phyloP scores from a whole-genome alignment of 345 rosid species.

The Salix caprea region DNA sequence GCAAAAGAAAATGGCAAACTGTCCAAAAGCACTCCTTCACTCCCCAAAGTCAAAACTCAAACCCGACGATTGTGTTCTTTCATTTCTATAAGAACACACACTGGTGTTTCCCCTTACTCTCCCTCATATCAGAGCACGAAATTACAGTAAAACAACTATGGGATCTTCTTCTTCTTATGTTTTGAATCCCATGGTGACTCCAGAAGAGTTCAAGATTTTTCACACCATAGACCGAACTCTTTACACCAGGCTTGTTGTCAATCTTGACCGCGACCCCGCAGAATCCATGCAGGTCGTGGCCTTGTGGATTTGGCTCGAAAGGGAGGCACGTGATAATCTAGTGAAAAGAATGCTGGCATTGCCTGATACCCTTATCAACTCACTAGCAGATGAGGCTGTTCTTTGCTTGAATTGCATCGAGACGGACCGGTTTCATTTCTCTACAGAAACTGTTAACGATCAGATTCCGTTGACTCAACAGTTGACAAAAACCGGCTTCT shows the following conservation, averaged over 20 bases:
- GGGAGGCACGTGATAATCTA: conserved; percentile 15
- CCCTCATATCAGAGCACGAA: not conserved
- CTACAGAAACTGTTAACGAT: not conserved
- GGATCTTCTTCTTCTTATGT: not conserved
- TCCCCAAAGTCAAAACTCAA: not conserved
- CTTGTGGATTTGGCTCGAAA: conserved; percentile 57
- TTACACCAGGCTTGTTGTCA: conserved; percentile 39
- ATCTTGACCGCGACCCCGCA: conserved; percentile 39
- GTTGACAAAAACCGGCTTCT: conserved; percentile 21
- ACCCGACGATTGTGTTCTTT: not conserved
- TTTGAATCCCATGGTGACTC: conserved; percentile 12
- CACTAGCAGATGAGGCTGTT: conserved; percentile 50
- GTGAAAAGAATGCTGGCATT: conserved; percentile 21
- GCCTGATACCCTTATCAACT: conserved; percentile 30
- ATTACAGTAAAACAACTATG: not conserved
- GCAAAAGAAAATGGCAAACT: conserved; percentile 18
- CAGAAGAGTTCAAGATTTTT: conserved; percentile 43
- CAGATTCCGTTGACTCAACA: conserved; percentile 24
- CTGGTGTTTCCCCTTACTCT: not conserved
- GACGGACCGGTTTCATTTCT: conserved; percentile 9
- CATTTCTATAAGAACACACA: not conserved
- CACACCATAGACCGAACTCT: conserved; percentile 52
- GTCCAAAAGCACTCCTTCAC: not conserved
- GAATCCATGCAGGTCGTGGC: conserved; percentile 56
- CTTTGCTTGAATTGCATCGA: conserved; percentile 40